Conservation (phyloP, 2,329 filamentous ascomycete species). For the Akanthomyces muscarius region DNA sequence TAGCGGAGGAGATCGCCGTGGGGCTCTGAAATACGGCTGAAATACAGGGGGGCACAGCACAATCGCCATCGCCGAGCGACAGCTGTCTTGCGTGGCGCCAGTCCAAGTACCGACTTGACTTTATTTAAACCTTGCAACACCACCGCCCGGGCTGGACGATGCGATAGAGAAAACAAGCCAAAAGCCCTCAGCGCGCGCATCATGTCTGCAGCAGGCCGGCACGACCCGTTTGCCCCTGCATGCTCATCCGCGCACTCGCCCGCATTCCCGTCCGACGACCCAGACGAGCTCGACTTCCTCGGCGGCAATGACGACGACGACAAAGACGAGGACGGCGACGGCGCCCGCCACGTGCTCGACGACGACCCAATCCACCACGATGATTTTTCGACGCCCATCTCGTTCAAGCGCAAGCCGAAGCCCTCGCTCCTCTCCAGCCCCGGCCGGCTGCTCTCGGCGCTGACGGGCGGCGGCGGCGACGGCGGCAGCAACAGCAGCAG, state of each 20-base stretch:
- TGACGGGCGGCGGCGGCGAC: slow-evolving; percentile 36
- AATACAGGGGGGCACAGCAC: not conserved
- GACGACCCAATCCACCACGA: slow-evolving; percentile 52
- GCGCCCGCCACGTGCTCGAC: slow-evolving; percentile 39
- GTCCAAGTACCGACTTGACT: not conserved
- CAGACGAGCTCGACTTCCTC: slow-evolving; percentile 46
- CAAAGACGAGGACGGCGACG: slow-evolving; percentile 30
- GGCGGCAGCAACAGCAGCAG: slow-evolving; percentile 16
- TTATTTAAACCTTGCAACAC: slow-evolving; percentile 15
- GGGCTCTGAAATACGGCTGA: not conserved
- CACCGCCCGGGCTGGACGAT: slow-evolving; percentile 26
- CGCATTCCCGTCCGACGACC: slow-evolving; percentile 31
- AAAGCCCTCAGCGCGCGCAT: slow-evolving; percentile 26
- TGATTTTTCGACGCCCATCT: slow-evolving; percentile 50
- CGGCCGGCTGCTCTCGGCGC: slow-evolving; percentile 45
- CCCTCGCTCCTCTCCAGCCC: slow-evolving; percentile 44
- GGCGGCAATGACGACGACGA: slow-evolving; percentile 32
- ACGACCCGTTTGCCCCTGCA: slow-evolving; percentile 33
- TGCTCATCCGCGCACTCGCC: slow-evolving; percentile 34
- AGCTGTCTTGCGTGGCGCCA: slow-evolving; percentile 9
- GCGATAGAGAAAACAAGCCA: slow-evolving; percentile 28
- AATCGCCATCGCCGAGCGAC: slow-evolving; percentile 11
- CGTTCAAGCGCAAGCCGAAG: slow-evolving; percentile 69
- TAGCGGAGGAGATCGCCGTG: not conserved
- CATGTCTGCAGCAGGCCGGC: slow-evolving; percentile 38